phyloP scores from a whole-genome alignment of 176 grass and related monocot genomes.

The Dactylis glomerata region DNA sequence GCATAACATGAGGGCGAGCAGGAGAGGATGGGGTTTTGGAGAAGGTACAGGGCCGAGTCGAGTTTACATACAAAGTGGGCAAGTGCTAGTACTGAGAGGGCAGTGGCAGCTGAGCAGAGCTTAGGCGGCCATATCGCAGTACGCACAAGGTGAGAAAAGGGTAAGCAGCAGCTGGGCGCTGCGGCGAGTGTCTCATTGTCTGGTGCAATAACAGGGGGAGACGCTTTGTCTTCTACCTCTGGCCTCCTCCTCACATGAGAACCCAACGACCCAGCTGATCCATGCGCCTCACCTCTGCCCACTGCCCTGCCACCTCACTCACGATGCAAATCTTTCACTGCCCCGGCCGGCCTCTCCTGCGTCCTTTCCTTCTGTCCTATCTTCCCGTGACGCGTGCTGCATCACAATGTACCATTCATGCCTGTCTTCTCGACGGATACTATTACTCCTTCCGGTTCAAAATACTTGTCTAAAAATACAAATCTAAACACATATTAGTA shows the following conservation, averaged over 20 bases:
- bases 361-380: conserved; percentile 23
- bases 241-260: conserved; percentile 22
- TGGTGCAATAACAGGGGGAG: background rate
- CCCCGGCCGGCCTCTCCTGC: background rate
- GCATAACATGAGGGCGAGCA: background rate
- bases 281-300: background rate
- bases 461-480: no score
- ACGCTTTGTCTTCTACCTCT: conserved; percentile 22
- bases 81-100: conserved; percentile 16
- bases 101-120: background rate
- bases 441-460: no score
- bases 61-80: conserved; percentile 13
- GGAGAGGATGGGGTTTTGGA: background rate
- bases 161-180: background rate
- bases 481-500: no score
- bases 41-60: background rate
- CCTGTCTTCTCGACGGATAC: background rate
- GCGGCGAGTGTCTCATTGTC: conserved; percentile 13
- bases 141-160: conserved; percentile 3
- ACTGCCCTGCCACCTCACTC: background rate
- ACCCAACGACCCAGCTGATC: background rate
- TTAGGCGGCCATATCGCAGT: background rate
- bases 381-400: background rate
- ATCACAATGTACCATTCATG: background rate
- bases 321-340: conserved; percentile 29